phyloP scores from a whole-genome alignment of 352 stramenopile genomes.

The Pythium guiyangense region DNA sequence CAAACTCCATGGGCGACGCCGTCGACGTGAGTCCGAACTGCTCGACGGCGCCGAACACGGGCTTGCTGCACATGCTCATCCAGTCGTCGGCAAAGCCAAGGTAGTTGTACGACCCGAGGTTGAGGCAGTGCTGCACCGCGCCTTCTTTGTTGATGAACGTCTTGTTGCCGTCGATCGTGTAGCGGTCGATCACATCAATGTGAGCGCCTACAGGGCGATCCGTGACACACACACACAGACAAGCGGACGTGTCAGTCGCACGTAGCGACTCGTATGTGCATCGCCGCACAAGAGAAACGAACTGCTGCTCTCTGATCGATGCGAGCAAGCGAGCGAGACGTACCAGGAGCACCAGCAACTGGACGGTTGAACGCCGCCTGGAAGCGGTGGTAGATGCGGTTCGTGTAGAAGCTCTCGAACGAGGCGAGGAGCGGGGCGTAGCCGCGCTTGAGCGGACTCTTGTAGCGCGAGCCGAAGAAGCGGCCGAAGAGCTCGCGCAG shows the following conservation, averaged over 20 bases:
- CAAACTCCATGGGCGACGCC: constrained; percentile 71
- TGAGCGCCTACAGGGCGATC: constrained; percentile 59
- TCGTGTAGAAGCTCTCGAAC: constrained; percentile 99
- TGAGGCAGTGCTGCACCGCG: constrained; percentile 86
- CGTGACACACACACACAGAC: neutral
- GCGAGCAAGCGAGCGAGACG: neutral
- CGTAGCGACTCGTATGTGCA: neutral
- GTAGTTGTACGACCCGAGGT: constrained; percentile 99
- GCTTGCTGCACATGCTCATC: constrained; percentile 93
- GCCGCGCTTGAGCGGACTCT: constrained; percentile 44
- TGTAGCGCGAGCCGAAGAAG: constrained; percentile 71
- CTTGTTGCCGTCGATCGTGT: constrained; percentile 80
- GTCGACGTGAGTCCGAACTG: constrained; percentile 80
- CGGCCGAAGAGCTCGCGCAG: constrained; percentile 64
- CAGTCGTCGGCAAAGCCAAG: constrained; percentile 99
- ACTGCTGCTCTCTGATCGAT: too few relatives aligned
- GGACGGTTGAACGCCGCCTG: constrained; percentile 88
- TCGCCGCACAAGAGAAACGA: too few relatives aligned
- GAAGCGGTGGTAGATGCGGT: constrained; percentile 97
- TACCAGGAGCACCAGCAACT: constrained; percentile 48
- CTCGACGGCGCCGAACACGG: constrained; percentile 88
- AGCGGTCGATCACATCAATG: constrained; percentile 95
- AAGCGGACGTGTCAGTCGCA: too few relatives aligned
- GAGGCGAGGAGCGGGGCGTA: constrained; percentile 94
- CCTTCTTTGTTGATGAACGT: constrained; percentile 70